phyloP scores from a whole-genome alignment of 257 asterid species.

The Leptodermis oblonga region DNA sequence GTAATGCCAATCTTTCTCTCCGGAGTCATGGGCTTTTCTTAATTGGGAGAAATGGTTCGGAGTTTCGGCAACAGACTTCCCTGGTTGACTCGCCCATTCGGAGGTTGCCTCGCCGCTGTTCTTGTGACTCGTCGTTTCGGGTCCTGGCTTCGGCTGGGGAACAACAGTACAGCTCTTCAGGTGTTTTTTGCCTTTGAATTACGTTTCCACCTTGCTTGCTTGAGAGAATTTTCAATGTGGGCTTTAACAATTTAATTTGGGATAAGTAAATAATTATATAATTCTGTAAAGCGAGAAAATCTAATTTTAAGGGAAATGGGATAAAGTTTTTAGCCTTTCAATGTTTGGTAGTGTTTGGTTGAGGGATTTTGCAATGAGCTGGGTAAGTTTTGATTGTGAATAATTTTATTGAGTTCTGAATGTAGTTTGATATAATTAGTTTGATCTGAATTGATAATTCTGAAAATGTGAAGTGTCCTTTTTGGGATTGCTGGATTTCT shows the following conservation, averaged over 20 bases:
- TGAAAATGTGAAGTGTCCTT: neutral
- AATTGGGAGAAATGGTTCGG: constrained; percentile 6
- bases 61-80: constrained; percentile 3
- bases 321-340: neutral
- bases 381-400: neutral
- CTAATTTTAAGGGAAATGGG: neutral
- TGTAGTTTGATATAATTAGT: neutral
- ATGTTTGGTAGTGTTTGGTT: neutral
- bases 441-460: neutral
- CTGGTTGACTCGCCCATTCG: constrained; percentile 16
- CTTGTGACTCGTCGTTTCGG: constrained; percentile 16
- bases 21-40: neutral
- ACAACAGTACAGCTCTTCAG: constrained; percentile 28
- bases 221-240: neutral
- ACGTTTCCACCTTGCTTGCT: neutral
- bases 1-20: constrained; percentile 1
- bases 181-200: constrained; percentile 12
- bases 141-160: constrained; percentile 22
- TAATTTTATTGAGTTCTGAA: neutral
- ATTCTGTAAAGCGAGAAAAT: neutral
- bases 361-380: neutral
- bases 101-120: constrained; percentile 7
- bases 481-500: neutral
- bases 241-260: neutral
- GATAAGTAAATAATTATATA: neutral